phyloP scores from a whole-genome alignment of 345 rosid genomes.

The Limnanthes douglasii region DNA sequence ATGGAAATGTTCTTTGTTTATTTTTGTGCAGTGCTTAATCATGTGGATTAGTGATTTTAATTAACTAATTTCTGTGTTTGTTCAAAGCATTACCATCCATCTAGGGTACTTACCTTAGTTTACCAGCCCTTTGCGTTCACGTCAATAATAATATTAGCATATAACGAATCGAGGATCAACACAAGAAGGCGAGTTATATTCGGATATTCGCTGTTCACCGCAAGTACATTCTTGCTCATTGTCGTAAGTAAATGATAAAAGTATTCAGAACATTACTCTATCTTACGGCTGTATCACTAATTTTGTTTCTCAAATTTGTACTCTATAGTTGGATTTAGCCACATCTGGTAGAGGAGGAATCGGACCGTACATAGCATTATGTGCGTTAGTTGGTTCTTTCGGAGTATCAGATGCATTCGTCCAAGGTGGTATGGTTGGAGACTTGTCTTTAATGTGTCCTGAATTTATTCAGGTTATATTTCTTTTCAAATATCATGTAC shows the following conservation, averaged over 20 bases:
- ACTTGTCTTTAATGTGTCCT: conserved; percentile 42
- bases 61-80: too few species aligned
- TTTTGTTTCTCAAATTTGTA: too few species aligned
- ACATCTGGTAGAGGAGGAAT: conserved; percentile 50
- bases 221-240: conserved; percentile 30
- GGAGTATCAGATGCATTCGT: conserved; percentile 61
- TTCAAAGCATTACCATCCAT: conserved; percentile 45
- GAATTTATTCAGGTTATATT: conserved; percentile 42
- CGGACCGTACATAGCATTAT: conserved; percentile 44
- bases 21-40: too few species aligned
- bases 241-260: conserved; percentile 23
- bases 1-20: too few species aligned
- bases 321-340: conserved; percentile 56
- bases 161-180: conserved; percentile 34
- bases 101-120: conserved; percentile 52
- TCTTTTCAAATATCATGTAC: not conserved
- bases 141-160: conserved; percentile 27
- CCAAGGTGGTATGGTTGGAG: conserved; percentile 64
- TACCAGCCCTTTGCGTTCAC: conserved; percentile 54
- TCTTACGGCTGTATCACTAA: not conserved
- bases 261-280: not conserved
- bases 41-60: too few species aligned
- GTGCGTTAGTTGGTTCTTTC: conserved; percentile 29
- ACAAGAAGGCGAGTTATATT: conserved; percentile 34
- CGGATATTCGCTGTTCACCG: conserved; percentile 35